Conservation (phyloP, 371 early-diverging fungal species). For the Circinella umbellata region DNA sequence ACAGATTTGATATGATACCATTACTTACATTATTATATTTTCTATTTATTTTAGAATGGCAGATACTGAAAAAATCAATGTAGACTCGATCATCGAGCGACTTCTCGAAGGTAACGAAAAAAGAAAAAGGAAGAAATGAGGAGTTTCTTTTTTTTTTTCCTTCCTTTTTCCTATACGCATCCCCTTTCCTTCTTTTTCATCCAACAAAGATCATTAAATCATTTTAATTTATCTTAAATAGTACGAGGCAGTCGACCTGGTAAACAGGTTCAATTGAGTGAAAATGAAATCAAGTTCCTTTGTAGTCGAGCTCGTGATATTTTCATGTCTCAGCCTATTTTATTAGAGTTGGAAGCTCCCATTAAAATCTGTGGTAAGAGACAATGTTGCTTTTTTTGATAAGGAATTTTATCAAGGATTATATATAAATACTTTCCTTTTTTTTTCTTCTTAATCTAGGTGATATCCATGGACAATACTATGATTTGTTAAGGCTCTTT, state of each 20-base stretch:
- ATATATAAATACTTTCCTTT: too few relatives aligned
- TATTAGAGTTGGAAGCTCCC: constrained; percentile 94
- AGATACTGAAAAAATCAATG: constrained; percentile 22
- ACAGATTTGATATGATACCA: not conserved
- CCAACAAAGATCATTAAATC: constrained; percentile 3
- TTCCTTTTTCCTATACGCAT: not conserved
- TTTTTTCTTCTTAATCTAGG: constrained; percentile 37
- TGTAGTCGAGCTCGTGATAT: constrained; percentile 90
- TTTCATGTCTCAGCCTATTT: constrained; percentile 90
- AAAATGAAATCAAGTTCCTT: constrained; percentile 87
- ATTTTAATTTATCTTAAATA: constrained; percentile 30
- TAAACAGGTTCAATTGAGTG: constrained; percentile 80
- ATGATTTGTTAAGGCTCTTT: constrained; percentile 87
- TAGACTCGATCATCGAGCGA: constrained; percentile 29
- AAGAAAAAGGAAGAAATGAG: not conserved
- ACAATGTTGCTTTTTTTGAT: not conserved
- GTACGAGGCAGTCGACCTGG: constrained; percentile 95
- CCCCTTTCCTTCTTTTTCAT: not conserved
- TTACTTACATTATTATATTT: not conserved
- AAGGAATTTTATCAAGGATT: not conserved
- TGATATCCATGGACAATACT: constrained; percentile 95
- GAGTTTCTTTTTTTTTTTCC: not conserved
- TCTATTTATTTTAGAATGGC: constrained; percentile 12
- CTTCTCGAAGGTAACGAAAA: constrained; percentile 31
- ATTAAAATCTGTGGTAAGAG: constrained; percentile 88